These are phyloP conservation scores for Boletus sp. DNA, from an alignment of 1,284 basidiomycete genomes.

Conservation along the genomic window DNA sequence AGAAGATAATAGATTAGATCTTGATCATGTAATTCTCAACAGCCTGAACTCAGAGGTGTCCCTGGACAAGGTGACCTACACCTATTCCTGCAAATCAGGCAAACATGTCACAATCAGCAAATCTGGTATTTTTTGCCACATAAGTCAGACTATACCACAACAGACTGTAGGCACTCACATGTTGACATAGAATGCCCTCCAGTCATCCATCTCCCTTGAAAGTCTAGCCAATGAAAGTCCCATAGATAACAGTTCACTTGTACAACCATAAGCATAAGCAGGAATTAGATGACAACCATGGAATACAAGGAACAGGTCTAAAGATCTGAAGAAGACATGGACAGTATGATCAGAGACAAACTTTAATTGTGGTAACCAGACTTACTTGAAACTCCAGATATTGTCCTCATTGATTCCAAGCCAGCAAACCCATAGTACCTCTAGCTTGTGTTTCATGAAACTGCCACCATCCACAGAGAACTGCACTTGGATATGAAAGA, in stretches of 20 bases:
- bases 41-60: too few species aligned
- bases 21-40: too few species aligned
- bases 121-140: too few species aligned
- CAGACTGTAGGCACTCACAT: conserved; percentile 5
- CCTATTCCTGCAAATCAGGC: background rate
- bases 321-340: conserved; percentile 1
- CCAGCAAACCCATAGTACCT: conserved; percentile 23
- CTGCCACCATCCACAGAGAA: too few species aligned
- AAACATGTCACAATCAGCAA: background rate
- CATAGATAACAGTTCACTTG: too few species aligned
- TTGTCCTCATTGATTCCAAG: conserved; percentile 1
- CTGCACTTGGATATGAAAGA: too few species aligned
- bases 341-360: too few species aligned
- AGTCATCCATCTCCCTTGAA: conserved; percentile 5
- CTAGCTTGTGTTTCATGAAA: too few species aligned
- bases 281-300: background rate
- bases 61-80: background rate
- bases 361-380: too few species aligned
- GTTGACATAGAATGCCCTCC: conserved; percentile 9
- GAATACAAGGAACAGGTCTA: background rate
- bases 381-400: background rate
- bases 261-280: background rate
- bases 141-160: background rate
- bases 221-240: conserved; percentile 3
- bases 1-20: too few species aligned